Base-by-base conservation (phyloP, 805 yeast species). In the Kregervanrija delftensis region DNA sequence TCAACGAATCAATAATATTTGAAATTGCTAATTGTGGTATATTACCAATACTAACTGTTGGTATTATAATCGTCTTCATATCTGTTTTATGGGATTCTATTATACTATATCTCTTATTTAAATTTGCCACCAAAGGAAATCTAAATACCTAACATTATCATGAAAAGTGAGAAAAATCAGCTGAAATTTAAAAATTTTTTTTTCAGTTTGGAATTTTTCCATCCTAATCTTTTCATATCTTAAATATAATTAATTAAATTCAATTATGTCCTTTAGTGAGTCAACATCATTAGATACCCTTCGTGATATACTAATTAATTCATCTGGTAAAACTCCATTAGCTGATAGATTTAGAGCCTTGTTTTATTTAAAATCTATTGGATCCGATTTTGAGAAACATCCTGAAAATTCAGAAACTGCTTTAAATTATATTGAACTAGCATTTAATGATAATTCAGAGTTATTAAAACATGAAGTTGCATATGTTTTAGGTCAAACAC, bases 401-500 rank as follows among this genome's bases (percentile, higher is more conserved):
- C 68, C 70, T 33, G 70, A 63, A 37, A 73, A 68, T 37, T 95
- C 95, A 17, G 67, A 72, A 44, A 66, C 54, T 43, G 95, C 93
- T 42, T 77, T 91, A 44, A 77, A 84, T 43, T 86, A 87, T 68
- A 91, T 93, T 52, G 86, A 89, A 38, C 90, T 79, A 56, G 83
- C 91, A 49, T 93, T 93, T 60, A 64, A 65, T 35, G 95, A 87
- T 60, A 76, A 78, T 42, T 83, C 95, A 15, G 99, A 95, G 66
- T 75, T 93, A 43, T 74, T 93, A 61, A 95, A 95, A 69, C 99
- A 93, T 61, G 99, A 93, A 67, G 95, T 93, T 45, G 98, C 99
- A 8, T 93, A 93, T 59, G 97, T 91, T 11, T 69, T 93, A 48
- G 99, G 99, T 39, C 99, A 93, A 68, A 90, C 96, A 39, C 82